Conservation (phyloP, 1,139 yeast genomes). For the Protomyces inundatus region DNA sequence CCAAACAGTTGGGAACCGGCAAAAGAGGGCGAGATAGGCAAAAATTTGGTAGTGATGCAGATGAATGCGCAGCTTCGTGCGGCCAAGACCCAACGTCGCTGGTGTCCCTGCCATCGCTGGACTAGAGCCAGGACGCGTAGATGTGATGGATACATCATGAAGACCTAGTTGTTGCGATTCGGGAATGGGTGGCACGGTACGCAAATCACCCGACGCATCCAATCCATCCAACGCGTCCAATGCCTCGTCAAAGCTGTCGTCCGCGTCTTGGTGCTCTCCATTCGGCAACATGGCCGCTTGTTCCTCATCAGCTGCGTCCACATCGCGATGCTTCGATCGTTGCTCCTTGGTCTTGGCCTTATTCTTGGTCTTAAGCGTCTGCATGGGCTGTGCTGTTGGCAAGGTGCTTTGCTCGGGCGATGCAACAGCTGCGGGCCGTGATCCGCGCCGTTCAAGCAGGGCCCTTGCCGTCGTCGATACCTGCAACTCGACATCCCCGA, state of each 20-base stretch:
- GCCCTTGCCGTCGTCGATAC: neutral
- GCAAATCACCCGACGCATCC: neutral
- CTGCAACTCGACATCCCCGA: slow-evolving; percentile 5
- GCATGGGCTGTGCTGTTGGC: neutral
- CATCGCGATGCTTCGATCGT: neutral
- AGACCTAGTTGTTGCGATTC: neutral
- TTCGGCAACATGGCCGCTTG: neutral
- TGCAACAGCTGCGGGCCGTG: neutral
- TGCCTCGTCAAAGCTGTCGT: neutral
- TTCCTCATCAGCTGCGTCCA: neutral
- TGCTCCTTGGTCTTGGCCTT: neutral
- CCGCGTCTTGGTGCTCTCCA: neutral
- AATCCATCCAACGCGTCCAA: neutral
- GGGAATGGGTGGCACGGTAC: slow-evolving; percentile 12
- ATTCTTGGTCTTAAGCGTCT: neutral
- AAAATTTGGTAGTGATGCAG: slow-evolving; percentile 25
- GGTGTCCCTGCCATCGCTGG: neutral
- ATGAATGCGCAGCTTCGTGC: slow-evolving; percentile 3
- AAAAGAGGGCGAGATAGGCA: slow-evolving; percentile 21
- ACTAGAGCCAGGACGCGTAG: neutral
- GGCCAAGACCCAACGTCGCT: neutral
- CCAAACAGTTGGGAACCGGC: slow-evolving; percentile 18
- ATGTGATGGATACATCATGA: too few species aligned
- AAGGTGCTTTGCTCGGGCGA: neutral
- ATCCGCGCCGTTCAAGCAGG: neutral